Evolutionary conservation across 2,329 filamentous ascomycete genomes (phyloP).

Genomic region (Epicoccum nigrum): DNA sequence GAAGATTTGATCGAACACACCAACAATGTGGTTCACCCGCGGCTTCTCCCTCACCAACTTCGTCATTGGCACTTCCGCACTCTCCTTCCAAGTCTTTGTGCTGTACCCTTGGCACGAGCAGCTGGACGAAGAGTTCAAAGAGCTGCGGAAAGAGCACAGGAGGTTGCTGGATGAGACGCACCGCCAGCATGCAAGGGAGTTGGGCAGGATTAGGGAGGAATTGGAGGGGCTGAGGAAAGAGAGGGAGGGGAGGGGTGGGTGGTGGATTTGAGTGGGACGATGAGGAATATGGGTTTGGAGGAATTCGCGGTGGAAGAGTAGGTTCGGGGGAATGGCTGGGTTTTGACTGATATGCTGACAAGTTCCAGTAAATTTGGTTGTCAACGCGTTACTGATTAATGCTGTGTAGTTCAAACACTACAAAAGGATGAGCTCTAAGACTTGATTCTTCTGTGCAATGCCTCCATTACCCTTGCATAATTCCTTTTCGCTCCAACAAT

Average conservation of each 20-base stretch:
- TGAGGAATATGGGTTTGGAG: not conserved
- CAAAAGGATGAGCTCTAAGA: no score
- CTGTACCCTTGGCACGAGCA: constrained; percentile 74
- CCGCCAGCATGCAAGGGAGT: constrained; percentile 26
- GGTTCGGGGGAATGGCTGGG: no score
- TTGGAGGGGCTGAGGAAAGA: constrained; percentile 24
- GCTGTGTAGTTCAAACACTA: no score
- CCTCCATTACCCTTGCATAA: no score
- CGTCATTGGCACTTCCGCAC: constrained; percentile 66
- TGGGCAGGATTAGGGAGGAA: constrained; percentile 31
- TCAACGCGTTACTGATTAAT: no score
- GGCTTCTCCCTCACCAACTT: constrained; percentile 69
- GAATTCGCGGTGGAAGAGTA: not conserved
- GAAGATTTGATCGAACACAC: no score
- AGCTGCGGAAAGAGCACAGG: constrained; percentile 64
- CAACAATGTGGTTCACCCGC: constrained; percentile 54
- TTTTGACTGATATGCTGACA: not conserved
- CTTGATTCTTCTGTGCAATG: not conserved
- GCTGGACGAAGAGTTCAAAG: constrained; percentile 66
- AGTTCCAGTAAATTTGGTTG: no score
- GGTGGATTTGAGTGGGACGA: constrained; percentile 2
- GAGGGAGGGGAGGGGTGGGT: not conserved
- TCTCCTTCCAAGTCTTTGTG: constrained; percentile 72
- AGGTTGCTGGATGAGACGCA: constrained; percentile 31
- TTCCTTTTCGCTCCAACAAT: no score